phyloP scores from a whole-genome alignment of 2,329 filamentous ascomycete genomes.

The Exserohilum turcica region DNA sequence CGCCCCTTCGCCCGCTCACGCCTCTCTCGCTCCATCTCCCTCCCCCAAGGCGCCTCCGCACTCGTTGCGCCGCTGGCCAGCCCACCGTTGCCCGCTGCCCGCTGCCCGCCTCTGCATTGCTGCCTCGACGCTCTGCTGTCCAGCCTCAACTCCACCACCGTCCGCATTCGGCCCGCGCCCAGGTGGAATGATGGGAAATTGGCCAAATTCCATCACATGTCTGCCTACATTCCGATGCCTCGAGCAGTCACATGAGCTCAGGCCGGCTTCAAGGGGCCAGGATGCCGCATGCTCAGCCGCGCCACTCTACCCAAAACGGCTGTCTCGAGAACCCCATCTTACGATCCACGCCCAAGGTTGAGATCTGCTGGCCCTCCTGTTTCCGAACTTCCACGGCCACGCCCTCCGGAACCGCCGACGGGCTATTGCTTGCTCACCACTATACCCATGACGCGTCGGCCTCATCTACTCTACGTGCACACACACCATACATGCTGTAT shows the following conservation, averaged over 20 bases:
- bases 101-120: too few relatives aligned
- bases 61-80: too few relatives aligned
- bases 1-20: too few relatives aligned
- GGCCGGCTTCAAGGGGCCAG: background rate
- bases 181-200: slow-evolving; percentile 16
- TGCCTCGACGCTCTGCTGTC: background rate
- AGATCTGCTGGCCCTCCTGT: background rate
- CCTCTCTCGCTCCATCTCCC: too few relatives aligned
- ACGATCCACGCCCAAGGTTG: slow-evolving; percentile 2
- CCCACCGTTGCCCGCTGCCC: too few relatives aligned
- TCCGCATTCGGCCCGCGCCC: slow-evolving; percentile 5
- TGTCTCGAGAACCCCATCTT: background rate
- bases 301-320: background rate
- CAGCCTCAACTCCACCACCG: too few relatives aligned
- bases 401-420: background rate
- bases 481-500: too few relatives aligned
- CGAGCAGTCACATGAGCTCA: background rate
- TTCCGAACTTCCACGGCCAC: background rate
- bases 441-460: too few relatives aligned
- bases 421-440: too few relatives aligned
- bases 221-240: background rate
- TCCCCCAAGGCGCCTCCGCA: too few relatives aligned
- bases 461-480: too few relatives aligned
- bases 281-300: background rate
- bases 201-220: slow-evolving; percentile 2